Conservation (phyloP, 169 alveolate species). For the Plasmodium cynomolgi region DNA sequence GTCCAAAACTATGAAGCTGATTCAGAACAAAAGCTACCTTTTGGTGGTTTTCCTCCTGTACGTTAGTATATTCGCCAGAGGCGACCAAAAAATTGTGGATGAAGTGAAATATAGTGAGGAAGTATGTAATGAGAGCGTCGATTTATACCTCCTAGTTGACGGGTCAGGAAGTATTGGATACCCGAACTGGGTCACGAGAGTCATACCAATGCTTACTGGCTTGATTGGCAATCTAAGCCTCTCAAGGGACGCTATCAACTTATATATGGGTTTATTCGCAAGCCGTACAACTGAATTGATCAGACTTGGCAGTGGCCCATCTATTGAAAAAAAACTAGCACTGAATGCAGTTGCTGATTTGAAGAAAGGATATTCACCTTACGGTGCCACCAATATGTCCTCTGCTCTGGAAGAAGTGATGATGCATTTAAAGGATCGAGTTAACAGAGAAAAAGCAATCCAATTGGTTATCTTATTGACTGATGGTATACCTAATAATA, state of each 20-base stretch:
- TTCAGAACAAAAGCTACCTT: conserved; percentile 17
- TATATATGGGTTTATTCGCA: conserved; percentile 1
- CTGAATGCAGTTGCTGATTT: not conserved
- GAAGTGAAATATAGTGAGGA: conserved; percentile 44
- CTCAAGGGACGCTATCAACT: conserved; percentile 8
- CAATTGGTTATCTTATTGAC: conserved; percentile 47
- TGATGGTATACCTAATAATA: conserved; percentile 52
- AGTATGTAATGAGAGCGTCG: conserved; percentile 63
- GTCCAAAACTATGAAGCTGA: conserved; percentile 22
- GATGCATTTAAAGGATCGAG: not conserved
- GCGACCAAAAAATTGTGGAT: not conserved
- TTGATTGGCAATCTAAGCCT: conserved; percentile 9
- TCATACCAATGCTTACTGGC: conserved; percentile 4
- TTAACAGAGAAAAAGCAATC: conserved; percentile 7
- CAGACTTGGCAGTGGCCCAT: not conserved
- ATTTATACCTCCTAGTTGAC: conserved; percentile 37
- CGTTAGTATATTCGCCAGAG: not conserved
- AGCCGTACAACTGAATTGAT: not conserved
- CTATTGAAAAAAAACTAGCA: conserved; percentile 11
- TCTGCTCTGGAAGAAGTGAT: conserved; percentile 1
- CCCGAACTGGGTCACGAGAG: conserved; percentile 8
- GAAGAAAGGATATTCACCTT: not conserved
- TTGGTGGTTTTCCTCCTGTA: conserved; percentile 40
- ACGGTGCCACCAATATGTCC: conserved; percentile 23
- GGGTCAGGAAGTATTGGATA: conserved; percentile 66